Evolutionary conservation across 129 eudicot species (phyloP).

Genomic region (Mikania micrantha): DNA sequence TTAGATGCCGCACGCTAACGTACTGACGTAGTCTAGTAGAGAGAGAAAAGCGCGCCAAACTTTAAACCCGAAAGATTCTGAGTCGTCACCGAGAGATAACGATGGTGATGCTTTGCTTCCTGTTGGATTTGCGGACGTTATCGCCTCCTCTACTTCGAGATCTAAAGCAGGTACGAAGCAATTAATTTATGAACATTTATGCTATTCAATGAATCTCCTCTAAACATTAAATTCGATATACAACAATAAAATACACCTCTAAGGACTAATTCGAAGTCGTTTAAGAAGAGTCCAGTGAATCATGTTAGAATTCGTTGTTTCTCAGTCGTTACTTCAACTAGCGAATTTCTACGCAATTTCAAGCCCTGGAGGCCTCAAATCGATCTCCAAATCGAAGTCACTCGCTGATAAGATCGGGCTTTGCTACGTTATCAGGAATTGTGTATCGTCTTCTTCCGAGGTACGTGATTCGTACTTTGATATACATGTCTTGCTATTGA

Average conservation of each 20-base stretch:
- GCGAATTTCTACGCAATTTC: conserved; percentile 82
- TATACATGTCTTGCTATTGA: background rate
- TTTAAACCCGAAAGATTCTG: conserved; percentile 11
- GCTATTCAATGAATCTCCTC: background rate
- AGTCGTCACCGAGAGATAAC: background rate
- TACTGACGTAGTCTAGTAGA: too few relatives aligned
- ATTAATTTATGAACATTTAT: background rate
- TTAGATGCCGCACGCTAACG: too few relatives aligned
- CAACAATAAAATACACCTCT: background rate
- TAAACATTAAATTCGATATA: conserved; percentile 1
- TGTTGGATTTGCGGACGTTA: conserved; percentile 66
- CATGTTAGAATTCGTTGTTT: conserved; percentile 12
- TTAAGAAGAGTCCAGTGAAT: background rate
- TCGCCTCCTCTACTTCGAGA: conserved; percentile 69
- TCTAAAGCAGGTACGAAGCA: conserved; percentile 56
- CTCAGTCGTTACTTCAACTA: conserved; percentile 69
- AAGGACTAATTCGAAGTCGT: background rate
- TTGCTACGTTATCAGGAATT: conserved; percentile 51
- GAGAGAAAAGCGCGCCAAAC: conserved; percentile 27
- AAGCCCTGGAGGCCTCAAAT: conserved; percentile 23
- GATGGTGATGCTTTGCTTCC: conserved; percentile 81
- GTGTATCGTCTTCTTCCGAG: conserved; percentile 50
- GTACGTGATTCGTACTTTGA: conserved; percentile 28
- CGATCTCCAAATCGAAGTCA: conserved; percentile 38
- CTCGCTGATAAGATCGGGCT: conserved; percentile 63